Evolutionary conservation across 768 basidiomycete species (phyloP).

Genomic region (Russula earlei): DNA sequence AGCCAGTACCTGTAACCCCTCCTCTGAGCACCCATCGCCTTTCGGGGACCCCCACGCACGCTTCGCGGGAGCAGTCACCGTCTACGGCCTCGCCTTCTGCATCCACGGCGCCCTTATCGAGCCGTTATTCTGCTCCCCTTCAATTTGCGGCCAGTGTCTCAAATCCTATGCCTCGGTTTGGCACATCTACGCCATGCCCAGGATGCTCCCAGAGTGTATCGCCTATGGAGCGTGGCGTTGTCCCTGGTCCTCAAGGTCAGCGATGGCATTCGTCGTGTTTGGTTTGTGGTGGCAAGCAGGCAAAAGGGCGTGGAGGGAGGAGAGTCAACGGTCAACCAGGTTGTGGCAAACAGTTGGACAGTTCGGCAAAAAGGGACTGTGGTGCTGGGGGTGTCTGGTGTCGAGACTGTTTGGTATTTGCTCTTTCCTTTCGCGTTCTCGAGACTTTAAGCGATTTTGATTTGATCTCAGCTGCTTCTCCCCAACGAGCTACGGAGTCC

Average conservation of each 20-base stretch:
- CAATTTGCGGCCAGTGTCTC: slow-evolving; percentile 30
- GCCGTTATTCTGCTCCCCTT: slow-evolving; percentile 34
- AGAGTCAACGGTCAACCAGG: slow-evolving; percentile 56
- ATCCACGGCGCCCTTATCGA: slow-evolving; percentile 27
- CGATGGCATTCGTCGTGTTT: slow-evolving; percentile 74
- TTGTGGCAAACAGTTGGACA: slow-evolving; percentile 77
- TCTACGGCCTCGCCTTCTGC: slow-evolving; percentile 20
- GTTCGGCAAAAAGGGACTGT: slow-evolving; percentile 64
- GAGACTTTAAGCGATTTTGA: background rate
- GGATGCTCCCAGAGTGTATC: slow-evolving; percentile 68
- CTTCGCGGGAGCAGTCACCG: slow-evolving; percentile 13
- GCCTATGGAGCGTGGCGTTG: slow-evolving; percentile 77
- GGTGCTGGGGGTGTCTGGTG: slow-evolving; percentile 68
- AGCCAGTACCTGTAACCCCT: background rate
- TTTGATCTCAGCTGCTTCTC: slow-evolving; percentile 42
- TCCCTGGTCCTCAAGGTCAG: slow-evolving; percentile 74
- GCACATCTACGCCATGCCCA: slow-evolving; percentile 54
- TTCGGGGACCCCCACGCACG: slow-evolving; percentile 2
- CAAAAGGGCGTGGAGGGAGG: slow-evolving; percentile 32
- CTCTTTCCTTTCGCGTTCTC: background rate
- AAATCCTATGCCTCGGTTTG: slow-evolving; percentile 43
- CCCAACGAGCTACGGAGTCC: slow-evolving; percentile 41
- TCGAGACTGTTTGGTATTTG: slow-evolving; percentile 63
- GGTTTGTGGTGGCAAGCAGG: slow-evolving; percentile 66
- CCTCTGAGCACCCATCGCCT: slow-evolving; percentile 7